A percentile compares a stretch with the other conserved stretches of the same genome.
phyloP scores from a whole-genome alignment of 164 flowering plant genomes.

The Magnolia sinica region DNA sequence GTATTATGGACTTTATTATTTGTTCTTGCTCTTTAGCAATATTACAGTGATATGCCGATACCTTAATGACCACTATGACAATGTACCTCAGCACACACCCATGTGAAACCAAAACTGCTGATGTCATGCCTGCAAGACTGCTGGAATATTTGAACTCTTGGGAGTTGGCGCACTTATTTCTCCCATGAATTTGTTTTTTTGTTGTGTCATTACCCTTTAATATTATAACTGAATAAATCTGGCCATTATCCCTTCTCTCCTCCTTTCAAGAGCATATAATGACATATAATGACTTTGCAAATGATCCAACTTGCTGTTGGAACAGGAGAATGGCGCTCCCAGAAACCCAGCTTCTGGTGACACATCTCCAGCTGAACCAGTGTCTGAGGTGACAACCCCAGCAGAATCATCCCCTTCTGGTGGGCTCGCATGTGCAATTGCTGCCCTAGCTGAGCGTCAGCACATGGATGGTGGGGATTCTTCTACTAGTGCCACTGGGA shows the following conservation, averaged over 20 bases:
- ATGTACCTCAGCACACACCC: too few species aligned
- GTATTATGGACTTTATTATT: too few species aligned
- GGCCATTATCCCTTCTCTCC: background rate
- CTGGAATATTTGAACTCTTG: too few species aligned
- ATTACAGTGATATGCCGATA: too few species aligned
- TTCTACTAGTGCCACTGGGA: slow-evolving; percentile 16
- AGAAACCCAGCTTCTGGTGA: slow-evolving; percentile 26
- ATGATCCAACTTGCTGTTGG: background rate
- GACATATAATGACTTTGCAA: background rate
- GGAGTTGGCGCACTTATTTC: too few species aligned
- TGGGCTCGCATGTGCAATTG: slow-evolving; percentile 91
- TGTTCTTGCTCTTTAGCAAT: too few species aligned
- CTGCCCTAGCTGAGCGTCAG: slow-evolving; percentile 86
- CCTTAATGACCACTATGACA: too few species aligned
- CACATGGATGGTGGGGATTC: slow-evolving; percentile 43
- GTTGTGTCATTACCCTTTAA: too few species aligned
- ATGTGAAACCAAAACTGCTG: too few species aligned
- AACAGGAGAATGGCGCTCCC: slow-evolving; percentile 50
- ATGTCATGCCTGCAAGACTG: too few species aligned
- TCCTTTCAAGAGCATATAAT: background rate
- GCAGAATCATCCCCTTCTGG: slow-evolving; percentile 74
- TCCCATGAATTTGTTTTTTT: too few species aligned
- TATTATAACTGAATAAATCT: too few species aligned
- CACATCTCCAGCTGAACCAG: slow-evolving; percentile 20
- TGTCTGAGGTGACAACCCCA: slow-evolving; percentile 25